phyloP scores from a whole-genome alignment of 441 rosid genomes.

The Euphorbia schlechtendalii region DNA sequence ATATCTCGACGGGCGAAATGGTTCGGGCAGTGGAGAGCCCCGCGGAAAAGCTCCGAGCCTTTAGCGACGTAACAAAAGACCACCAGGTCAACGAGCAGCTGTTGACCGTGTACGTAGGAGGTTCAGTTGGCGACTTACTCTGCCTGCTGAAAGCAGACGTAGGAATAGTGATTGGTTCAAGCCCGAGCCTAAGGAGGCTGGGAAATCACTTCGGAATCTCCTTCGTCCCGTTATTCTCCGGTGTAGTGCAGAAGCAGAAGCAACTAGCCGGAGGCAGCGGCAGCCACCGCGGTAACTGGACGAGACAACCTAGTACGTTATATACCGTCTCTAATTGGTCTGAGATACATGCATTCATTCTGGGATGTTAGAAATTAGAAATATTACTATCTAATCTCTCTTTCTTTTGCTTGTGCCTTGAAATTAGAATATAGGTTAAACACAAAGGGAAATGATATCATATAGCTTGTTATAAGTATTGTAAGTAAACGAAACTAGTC shows the following conservation, averaged over 20 bases:
- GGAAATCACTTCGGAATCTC: constrained; percentile 69
- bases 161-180: constrained; percentile 67
- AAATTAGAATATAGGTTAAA: constrained; percentile 11
- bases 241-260: constrained; percentile 59
- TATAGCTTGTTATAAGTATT: no score
- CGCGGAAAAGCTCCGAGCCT: constrained; percentile 49
- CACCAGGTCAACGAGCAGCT: constrained; percentile 24
- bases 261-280: constrained; percentile 33
- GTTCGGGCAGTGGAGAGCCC: constrained; percentile 56
- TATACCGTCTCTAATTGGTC: constrained; percentile 79
- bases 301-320: constrained; percentile 47
- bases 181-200: constrained; percentile 59
- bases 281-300: constrained; percentile 49
- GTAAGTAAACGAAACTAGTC: no score
- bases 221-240: constrained; percentile 57
- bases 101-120: constrained; percentile 59
- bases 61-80: constrained; percentile 33
- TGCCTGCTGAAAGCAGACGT: constrained; percentile 76
- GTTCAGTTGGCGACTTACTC: constrained; percentile 66
- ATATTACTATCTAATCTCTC: no score
- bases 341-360: no score
- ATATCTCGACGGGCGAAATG: constrained; percentile 63
- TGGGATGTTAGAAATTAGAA: no score
- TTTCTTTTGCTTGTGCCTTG: no score
- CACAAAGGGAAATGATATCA: constrained; percentile 6